phyloP scores from a whole-genome alignment of 345 rosid species.

The Salix viminalis region DNA sequence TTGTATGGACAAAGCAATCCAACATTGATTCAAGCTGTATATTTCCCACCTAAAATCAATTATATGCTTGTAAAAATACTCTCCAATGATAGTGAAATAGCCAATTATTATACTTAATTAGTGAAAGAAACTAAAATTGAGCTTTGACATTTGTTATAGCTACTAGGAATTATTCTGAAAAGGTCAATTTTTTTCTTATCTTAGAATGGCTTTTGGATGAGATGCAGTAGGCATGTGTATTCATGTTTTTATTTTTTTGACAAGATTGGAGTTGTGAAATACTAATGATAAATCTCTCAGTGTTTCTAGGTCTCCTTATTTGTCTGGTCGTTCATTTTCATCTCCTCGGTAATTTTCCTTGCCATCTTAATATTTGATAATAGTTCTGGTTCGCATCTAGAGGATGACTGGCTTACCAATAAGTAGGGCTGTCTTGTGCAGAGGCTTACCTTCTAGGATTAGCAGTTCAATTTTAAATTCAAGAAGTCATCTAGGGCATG shows the following conservation, averaged over 20 bases:
- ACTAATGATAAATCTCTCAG: conserved; percentile 18
- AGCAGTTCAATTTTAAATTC: conserved; percentile 60
- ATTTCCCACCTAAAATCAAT: not conserved
- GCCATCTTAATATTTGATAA: not conserved
- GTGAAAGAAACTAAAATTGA: not conserved
- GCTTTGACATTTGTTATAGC: not conserved
- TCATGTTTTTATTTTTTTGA: not conserved
- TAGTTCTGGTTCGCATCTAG: not conserved
- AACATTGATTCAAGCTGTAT: not conserved
- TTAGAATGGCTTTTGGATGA: not conserved
- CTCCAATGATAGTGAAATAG: not conserved
- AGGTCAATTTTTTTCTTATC: not conserved
- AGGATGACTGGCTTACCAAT: not conserved
- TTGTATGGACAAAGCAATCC: not conserved
- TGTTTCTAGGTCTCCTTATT: conserved; percentile 40
- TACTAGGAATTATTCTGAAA: not conserved
- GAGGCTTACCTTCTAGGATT: conserved; percentile 44
- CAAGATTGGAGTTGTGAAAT: not conserved
- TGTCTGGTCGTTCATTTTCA: conserved; percentile 27
- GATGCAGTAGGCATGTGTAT: not conserved
- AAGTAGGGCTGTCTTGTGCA: conserved; percentile 29
- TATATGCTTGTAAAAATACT: not conserved
- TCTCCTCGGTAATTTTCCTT: conserved; percentile 29
- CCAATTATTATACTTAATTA: not conserved
- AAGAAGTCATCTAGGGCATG: conserved; percentile 62